Evolutionary conservation across 2,329 filamentous ascomycete species (phyloP), one percentile per base, ranked within the genome.

Genomic region (Incumbomyces lentus): DNA sequence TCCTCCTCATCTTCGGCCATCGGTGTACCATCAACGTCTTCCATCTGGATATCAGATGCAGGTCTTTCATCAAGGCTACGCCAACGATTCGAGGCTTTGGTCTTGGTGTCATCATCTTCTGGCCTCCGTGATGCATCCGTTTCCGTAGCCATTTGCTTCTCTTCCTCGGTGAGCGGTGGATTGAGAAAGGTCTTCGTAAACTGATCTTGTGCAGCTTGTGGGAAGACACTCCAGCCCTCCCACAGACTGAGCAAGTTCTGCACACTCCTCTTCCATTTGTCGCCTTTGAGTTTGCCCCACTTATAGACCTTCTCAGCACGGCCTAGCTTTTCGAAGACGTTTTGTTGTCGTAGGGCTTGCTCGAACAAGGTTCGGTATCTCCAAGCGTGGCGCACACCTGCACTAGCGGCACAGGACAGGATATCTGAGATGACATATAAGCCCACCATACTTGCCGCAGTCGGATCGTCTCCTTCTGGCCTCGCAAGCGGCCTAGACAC

Each of bases 341-440:
- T 76, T 47, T 79, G 76, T 7, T 76, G 68, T 26, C 78, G 78
- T 18, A 95, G 70, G 1, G 82, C 78, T 1, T 72, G 70, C 61
- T 93, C 87, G 51, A 95, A 87, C 2, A 90, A 73, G 54, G 84
- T 80, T 17, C 88, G 75, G 59, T 88, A 95, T 44, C 87, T 82
- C 86, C 88, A 95, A 2, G 86, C 85, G 61, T 89, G 85, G 2
- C 85, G 80, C 18, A 90, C 81, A 2, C 82, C 83, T 52, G 83
- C 84, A 8, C 81, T 86, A 4, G 76, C 73, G 1, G 83, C 86
- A 1, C 85, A 84, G 0, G 84, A 85, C 11, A 94, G 72, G 38
- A 95, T 83, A 61, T 95, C 89, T 26, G 75, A 80, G 42, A 86
- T 75, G 43, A 92, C 72, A 60, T 93, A 95, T 2, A 96, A 72